Evolutionary conservation across 176 grass and related monocot species (phyloP).

Genomic region (Coix lacrymajobi): DNA sequence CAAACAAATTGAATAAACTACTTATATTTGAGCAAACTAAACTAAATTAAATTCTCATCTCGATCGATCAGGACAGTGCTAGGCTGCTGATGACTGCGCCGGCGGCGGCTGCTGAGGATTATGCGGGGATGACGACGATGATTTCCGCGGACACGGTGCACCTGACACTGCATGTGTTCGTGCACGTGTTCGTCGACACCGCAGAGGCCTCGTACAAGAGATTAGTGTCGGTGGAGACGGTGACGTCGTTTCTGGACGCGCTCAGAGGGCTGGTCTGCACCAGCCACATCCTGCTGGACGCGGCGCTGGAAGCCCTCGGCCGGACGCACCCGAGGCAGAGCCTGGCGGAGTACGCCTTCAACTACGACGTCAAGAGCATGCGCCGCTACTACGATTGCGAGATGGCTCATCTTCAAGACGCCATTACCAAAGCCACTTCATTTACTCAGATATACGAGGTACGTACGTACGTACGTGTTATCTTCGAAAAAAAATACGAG

Average conservation of each 20-base stretch:
- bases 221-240: not conserved
- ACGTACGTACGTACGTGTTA: not conserved
- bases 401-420: not conserved
- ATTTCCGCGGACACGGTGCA: no score
- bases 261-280: not conserved
- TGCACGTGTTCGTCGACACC: no score
- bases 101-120: no score
- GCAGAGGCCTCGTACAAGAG: no score
- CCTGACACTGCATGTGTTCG: no score
- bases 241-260: not conserved
- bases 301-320: not conserved
- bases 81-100: no score
- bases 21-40: no score
- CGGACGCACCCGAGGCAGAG: not conserved
- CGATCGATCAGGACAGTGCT: no score
- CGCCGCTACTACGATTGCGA: not conserved
- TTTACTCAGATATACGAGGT: not conserved
- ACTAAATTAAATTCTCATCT: no score
- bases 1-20: no score
- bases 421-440: not conserved
- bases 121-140: no score
- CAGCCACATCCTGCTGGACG: slow-evolving; percentile 20
- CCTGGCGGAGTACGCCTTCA: slow-evolving; percentile 12
- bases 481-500: no score
- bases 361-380: not conserved